Conservation (phyloP, 1,284 basidiomycete genomes). For the Sphaerobolus stellatus region DNA sequence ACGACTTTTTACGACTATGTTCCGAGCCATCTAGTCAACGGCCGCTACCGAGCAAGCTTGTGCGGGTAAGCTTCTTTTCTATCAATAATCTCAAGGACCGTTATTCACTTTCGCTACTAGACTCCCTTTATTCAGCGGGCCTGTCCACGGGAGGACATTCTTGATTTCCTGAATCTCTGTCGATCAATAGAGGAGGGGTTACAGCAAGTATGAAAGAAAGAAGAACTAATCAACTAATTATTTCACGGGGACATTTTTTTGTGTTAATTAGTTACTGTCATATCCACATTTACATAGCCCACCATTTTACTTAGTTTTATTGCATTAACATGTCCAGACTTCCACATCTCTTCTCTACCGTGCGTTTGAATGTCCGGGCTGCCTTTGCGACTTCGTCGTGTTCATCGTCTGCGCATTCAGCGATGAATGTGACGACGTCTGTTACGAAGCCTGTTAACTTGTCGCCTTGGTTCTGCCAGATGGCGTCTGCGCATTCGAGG, state of each 20-base stretch:
- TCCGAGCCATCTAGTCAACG: constrained; percentile 57
- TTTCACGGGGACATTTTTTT: neutral
- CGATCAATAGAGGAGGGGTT: constrained; percentile 60
- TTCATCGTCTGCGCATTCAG: constrained; percentile 80
- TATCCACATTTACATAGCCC: neutral
- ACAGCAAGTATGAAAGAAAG: constrained; percentile 20
- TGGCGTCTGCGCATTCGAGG: constrained; percentile 61
- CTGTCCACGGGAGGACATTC: constrained; percentile 62
- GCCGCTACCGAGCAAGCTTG: constrained; percentile 56
- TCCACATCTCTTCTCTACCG: constrained; percentile 68
- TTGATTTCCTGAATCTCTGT: constrained; percentile 65
- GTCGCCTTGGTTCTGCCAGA: constrained; percentile 80
- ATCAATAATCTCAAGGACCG: neutral
- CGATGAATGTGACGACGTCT: constrained; percentile 81
- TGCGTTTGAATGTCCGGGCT: constrained; percentile 61
- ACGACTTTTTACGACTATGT: constrained; percentile 69
- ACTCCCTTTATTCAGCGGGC: constrained; percentile 64
- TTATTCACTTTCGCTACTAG: constrained; percentile 31
- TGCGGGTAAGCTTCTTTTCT: constrained; percentile 49
- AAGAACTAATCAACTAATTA: neutral
- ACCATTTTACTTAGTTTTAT: neutral
- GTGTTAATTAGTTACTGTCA: neutral
- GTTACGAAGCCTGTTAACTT: constrained; percentile 70
- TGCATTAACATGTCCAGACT: constrained; percentile 43
- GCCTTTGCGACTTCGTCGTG: constrained; percentile 73